Evolutionary conservation across 176 grass and related monocot species (phyloP).

Genomic region (Dendrocalamus sinicus): DNA sequence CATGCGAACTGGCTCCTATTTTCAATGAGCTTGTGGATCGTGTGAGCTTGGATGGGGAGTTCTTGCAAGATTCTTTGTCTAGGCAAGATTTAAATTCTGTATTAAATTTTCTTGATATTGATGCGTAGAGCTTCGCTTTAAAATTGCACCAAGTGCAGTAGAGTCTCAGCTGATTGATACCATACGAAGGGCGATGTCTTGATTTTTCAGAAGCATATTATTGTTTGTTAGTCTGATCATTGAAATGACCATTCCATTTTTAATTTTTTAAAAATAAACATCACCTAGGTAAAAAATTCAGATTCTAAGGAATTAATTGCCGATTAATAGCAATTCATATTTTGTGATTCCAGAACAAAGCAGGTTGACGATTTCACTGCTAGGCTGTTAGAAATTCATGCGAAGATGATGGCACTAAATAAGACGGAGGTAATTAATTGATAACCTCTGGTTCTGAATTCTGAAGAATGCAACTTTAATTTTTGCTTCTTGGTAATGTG

Average conservation of each 20-base stretch:
- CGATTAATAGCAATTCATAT: not conserved
- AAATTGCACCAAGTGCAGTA: not conserved
- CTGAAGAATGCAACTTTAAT: not conserved
- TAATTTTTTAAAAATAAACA: not conserved
- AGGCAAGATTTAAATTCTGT: constrained; percentile 48
- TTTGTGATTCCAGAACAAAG: constrained; percentile 66
- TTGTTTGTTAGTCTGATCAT: not conserved
- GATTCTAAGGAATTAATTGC: constrained; percentile 9
- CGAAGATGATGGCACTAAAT: constrained; percentile 72
- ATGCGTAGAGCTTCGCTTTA: not conserved
- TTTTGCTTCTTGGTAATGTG: not conserved
- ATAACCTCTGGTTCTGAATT: constrained; percentile 12
- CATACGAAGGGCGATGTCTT: not conserved
- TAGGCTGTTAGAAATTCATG: constrained; percentile 85
- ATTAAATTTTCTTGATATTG: not conserved
- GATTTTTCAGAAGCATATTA: not conserved
- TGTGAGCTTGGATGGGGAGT: constrained; percentile 84
- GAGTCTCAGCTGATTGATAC: not conserved
- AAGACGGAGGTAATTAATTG: constrained; percentile 69
- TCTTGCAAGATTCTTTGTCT: constrained; percentile 83
- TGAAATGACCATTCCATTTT: not conserved
- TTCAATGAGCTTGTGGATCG: constrained; percentile 95
- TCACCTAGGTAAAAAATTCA: not conserved
- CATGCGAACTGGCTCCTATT: constrained; percentile 77
- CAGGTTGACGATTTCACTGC: constrained; percentile 87